These are phyloP conservation scores for Crithidia sp. DNA, from an alignment of 208 protist genomes.

Conservation along the genomic window DNA sequence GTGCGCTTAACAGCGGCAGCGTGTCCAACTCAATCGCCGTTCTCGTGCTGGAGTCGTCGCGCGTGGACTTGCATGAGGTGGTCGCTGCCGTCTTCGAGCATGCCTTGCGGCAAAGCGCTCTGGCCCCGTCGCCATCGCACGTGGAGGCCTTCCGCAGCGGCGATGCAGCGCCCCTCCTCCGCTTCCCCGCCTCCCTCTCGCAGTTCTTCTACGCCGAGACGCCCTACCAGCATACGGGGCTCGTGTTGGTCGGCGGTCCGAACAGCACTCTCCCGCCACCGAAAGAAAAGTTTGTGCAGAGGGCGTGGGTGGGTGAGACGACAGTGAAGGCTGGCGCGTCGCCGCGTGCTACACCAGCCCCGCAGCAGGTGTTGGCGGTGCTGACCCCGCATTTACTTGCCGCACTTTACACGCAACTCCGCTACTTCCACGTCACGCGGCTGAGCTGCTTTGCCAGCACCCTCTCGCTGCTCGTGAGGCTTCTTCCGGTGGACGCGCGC, in stretches of 20 bases:
- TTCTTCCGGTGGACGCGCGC: background rate
- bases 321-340: background rate
- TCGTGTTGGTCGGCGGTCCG: conserved; percentile 25
- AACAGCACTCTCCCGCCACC: conserved; percentile 15
- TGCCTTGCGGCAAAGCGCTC: conserved; percentile 14
- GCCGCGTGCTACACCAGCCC: background rate
- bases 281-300: conserved; percentile 26
- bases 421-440: conserved; percentile 35
- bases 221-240: conserved; percentile 33
- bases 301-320: conserved; percentile 8
- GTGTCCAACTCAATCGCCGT: conserved; percentile 6
- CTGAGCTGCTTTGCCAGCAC: conserved; percentile 25
- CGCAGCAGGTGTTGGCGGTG: conserved; percentile 5
- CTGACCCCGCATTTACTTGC: conserved; percentile 26
- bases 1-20: background rate
- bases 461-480: conserved; percentile 22
- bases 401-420: conserved; percentile 26
- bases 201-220: conserved; percentile 35
- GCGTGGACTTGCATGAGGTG: conserved; percentile 32
- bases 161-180: conserved; percentile 2
- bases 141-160: background rate
- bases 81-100: conserved; percentile 26
- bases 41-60: conserved; percentile 32
- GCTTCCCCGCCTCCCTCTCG: conserved; percentile 20
- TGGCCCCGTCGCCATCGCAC: background rate